A percentile compares a stretch with the other conserved stretches of the same genome.
Conservation (phyloP, 129 eudicot genomes). For the Saussurea involucrata region DNA sequence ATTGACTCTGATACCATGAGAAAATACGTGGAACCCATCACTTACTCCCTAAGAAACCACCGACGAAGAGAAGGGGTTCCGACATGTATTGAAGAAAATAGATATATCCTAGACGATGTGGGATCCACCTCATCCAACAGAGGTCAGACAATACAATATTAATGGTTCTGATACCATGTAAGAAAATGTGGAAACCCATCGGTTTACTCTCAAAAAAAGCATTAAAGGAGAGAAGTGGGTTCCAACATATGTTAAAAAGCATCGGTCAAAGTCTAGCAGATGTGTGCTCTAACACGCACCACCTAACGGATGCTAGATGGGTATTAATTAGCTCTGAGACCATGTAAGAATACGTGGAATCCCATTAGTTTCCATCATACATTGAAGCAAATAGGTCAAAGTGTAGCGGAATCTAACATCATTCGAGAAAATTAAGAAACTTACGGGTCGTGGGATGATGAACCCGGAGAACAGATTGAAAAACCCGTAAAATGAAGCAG, state of each 20-base stretch:
- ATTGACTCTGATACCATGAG: background rate
- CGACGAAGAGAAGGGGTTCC: background rate
- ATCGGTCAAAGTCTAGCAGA: background rate
- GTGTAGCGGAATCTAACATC: background rate
- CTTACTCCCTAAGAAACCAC: background rate
- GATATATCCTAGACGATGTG: background rate
- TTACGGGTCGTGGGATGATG: slow-evolving; percentile 65
- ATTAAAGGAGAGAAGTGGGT: background rate
- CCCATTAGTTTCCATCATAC: background rate
- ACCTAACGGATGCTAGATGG: background rate
- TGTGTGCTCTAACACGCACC: background rate
- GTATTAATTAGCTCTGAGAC: background rate
- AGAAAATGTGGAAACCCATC: background rate
- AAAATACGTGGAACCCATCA: background rate
- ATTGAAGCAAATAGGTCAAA: background rate
- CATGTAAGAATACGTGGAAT: background rate
- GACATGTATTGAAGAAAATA: background rate
- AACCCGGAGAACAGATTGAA: slow-evolving; percentile 84
- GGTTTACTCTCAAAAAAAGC: background rate
- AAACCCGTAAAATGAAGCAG: slow-evolving; percentile 46
- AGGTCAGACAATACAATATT: background rate
- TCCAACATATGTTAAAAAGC: background rate
- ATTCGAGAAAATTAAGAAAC: slow-evolving; percentile 5
- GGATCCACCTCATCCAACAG: background rate
- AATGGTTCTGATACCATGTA: background rate